Conservation (phyloP, 179 eudicot species). For the Actinidia arguta region DNA sequence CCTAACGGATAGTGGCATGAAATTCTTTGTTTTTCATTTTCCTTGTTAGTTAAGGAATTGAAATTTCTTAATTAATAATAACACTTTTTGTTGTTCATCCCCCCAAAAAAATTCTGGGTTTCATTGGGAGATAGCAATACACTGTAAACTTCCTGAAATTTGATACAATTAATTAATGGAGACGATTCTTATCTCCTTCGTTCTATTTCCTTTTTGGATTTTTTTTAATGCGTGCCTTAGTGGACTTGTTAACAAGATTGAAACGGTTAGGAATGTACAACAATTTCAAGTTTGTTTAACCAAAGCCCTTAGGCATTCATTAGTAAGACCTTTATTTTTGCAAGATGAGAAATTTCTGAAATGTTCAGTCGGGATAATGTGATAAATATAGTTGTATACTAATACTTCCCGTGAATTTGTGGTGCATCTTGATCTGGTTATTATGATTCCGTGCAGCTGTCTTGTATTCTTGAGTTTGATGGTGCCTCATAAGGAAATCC, state of each 20-base stretch:
- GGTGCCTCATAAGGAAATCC: conserved; percentile 99
- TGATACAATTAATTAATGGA: background rate
- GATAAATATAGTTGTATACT: background rate
- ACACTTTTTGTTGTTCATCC: too few species aligned
- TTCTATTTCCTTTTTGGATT: background rate
- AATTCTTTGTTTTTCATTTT: background rate
- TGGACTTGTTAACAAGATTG: too few species aligned
- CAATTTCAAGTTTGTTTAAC: too few species aligned
- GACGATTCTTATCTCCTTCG: background rate
- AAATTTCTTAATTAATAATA: too few species aligned
- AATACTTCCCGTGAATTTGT: conserved; percentile 3
- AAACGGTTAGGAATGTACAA: too few species aligned
- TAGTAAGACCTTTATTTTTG: too few species aligned
- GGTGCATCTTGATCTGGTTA: conserved; percentile 7
- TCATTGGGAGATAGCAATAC: background rate
- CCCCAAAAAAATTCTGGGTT: too few species aligned
- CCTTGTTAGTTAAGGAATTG: background rate
- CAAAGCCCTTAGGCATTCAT: too few species aligned
- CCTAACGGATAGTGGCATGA: background rate
- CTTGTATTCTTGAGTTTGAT: conserved; percentile 88
- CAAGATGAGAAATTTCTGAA: background rate
- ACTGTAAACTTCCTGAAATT: background rate
- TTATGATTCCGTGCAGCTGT: conserved; percentile 45
- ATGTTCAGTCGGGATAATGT: background rate
- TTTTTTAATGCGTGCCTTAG: too few species aligned